Evolutionary conservation across 306 rosid species (phyloP).

Genomic region (Medicago ruthenica): DNA sequence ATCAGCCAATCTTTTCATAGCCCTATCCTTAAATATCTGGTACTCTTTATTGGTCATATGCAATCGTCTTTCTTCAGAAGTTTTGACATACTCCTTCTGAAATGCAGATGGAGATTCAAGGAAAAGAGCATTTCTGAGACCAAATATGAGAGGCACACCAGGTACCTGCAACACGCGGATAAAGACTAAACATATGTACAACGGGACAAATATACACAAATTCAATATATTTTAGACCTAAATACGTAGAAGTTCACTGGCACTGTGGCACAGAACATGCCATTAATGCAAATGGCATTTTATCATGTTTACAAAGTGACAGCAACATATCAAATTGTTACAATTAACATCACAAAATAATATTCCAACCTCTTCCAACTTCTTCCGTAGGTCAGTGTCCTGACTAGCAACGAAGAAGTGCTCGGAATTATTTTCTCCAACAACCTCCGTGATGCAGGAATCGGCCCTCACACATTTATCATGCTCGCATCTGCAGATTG

Average conservation of each 20-base stretch:
- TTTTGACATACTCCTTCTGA: slow-evolving; percentile 69
- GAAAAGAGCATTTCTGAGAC: slow-evolving; percentile 74
- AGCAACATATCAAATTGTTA: background rate
- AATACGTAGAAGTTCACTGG: background rate
- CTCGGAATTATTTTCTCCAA: slow-evolving; percentile 71
- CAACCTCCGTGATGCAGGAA: slow-evolving; percentile 68
- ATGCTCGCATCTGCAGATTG: slow-evolving; percentile 72
- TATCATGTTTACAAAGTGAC: slow-evolving; percentile 3
- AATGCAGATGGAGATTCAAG: slow-evolving; percentile 68
- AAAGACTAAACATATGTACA: background rate
- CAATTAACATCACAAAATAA: background rate
- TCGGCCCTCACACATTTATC: slow-evolving; percentile 58
- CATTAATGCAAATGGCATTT: slow-evolving; percentile 2
- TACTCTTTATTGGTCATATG: slow-evolving; percentile 63
- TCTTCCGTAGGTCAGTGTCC: slow-evolving; percentile 62
- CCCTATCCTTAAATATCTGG: slow-evolving; percentile 46
- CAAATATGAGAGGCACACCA: slow-evolving; percentile 78
- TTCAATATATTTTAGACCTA: background rate
- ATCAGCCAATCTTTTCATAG: slow-evolving; percentile 24
- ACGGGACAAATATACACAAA: slow-evolving; percentile 10
- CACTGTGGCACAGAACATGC: background rate
- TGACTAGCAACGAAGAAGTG: slow-evolving; percentile 90
- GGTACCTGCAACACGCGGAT: slow-evolving; percentile 61
- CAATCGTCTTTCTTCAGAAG: slow-evolving; percentile 60
- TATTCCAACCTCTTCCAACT: slow-evolving; percentile 64